Base-by-base conservation (phyloP, 805 yeast genomes). In the Sugiyamaella qingdaonensis region DNA sequence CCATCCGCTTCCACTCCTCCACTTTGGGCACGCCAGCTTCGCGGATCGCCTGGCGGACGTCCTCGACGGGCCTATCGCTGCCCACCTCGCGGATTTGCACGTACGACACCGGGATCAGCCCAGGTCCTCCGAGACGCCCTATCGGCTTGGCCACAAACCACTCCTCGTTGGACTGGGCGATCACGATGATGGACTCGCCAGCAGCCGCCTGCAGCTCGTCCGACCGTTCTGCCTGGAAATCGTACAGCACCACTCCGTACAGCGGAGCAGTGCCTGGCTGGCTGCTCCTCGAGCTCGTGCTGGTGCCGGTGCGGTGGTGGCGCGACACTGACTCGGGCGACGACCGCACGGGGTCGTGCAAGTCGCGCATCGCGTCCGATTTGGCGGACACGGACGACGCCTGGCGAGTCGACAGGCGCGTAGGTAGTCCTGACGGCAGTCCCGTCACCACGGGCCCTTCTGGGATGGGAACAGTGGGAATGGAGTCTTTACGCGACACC, bases 71-170 rank as follows among this genome's bases (percentile, higher is more conserved):
- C 61, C 76, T 73, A 52, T 85, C 80, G 1, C 88, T 76, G 21
- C 82, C 74, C 54, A 90, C 78, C 68, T 94, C 96, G 39, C 92
- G 81, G 35, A 92, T 78, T 64, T 89, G 88, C 21, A 94, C 94
- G 64, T 87, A 94, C 16, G 88, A 80, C 4, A 88, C 91, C 0
- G 99, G 99, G 7, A 94, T 95, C 45, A 94, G 76, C 1, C 99
- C 99, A 0, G 98, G 98, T 0, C 97, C 99, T 24, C 99, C 98
- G 36, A 94, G 74, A 51, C 97, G 76, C 55, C 92, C 95, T 42
- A 94, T 87, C 11, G 97, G 97, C 68, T 94, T 94, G 4, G 97
- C 98, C 55, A 94, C 94, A 62, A 90, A 91, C 99, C 99, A 94
- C 71, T 95, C 99, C 59, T 77, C 86, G 52, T 89, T 90, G 65